These are phyloP conservation scores for Aethionema arabicum DNA, from an alignment of 345 rosid genomes.

Conservation along the genomic window DNA sequence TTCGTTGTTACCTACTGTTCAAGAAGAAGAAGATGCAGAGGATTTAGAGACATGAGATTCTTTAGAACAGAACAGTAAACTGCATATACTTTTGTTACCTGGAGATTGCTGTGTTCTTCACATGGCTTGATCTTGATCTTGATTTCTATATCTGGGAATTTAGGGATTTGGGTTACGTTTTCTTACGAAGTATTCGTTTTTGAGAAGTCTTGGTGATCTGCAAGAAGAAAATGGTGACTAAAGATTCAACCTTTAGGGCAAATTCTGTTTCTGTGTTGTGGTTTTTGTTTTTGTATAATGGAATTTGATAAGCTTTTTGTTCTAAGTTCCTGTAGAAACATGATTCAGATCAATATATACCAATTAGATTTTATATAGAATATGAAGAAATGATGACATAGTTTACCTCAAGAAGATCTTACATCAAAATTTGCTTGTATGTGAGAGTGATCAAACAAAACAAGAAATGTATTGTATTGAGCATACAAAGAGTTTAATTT, in stretches of 20 bases:
- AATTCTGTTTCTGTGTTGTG: constrained; percentile 7
- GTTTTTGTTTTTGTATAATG: constrained; percentile 10
- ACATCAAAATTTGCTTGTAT: too few relatives aligned
- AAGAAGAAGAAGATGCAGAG: constrained; percentile 47
- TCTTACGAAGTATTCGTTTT: too few relatives aligned
- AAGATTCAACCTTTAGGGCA: background rate
- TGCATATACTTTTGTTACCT: constrained; percentile 10
- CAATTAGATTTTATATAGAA: background rate
- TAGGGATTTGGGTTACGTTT: too few relatives aligned
- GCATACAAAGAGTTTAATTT: constrained; percentile 6
- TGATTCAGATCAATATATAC: constrained; percentile 19
- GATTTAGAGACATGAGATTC: constrained; percentile 51
- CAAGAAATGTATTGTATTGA: constrained; percentile 17
- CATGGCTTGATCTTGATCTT: constrained; percentile 7
- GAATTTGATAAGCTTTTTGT: constrained; percentile 17
- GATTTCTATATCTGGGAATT: constrained; percentile 9
- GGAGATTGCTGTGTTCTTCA: constrained; percentile 20
- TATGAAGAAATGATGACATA: too few relatives aligned
- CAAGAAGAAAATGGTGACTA: constrained; percentile 15
- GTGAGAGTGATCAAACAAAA: background rate
- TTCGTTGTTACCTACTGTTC: constrained; percentile 64
- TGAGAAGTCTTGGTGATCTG: too few relatives aligned
- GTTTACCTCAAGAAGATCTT: too few relatives aligned
- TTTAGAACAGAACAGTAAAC: constrained; percentile 6
- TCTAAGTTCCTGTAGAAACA: constrained; percentile 4